These are phyloP conservation scores for Fusarium zealandicum DNA, from an alignment of 2,329 filamentous ascomycete genomes.

Conservation along the genomic window DNA sequence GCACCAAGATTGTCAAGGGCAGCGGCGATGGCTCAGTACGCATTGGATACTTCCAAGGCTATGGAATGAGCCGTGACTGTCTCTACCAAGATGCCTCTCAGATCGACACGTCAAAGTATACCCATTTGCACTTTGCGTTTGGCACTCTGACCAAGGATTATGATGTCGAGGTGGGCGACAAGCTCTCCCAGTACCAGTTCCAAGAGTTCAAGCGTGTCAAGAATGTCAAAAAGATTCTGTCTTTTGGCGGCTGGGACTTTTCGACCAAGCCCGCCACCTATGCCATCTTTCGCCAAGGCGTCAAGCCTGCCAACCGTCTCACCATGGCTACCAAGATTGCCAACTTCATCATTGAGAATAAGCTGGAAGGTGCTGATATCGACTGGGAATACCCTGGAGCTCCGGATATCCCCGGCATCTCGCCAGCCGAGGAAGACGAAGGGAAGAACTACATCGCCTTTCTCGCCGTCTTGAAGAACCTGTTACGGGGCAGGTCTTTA, in stretches of 20 bases:
- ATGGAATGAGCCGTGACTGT: conserved; percentile 13
- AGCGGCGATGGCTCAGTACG: background rate
- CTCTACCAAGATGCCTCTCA: conserved; percentile 36
- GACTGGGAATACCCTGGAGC: conserved; percentile 52
- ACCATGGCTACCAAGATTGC: conserved; percentile 45
- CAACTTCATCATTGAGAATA: conserved; percentile 47
- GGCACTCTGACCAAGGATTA: no score
- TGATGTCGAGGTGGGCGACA: no score
- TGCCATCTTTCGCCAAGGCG: conserved; percentile 18
- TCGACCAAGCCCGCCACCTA: conserved; percentile 19
- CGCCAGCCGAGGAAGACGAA: conserved; percentile 10
- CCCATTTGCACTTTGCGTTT: conserved; percentile 40
- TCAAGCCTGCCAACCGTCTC: conserved; percentile 42
- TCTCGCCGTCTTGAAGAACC: no score
- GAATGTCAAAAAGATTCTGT: conserved; percentile 33
- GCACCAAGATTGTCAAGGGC: conserved; percentile 38
- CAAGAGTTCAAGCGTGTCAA: conserved; percentile 37
- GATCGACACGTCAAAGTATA: conserved; percentile 23
- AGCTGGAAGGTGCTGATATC: conserved; percentile 49
- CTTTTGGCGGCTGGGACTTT: conserved; percentile 41
- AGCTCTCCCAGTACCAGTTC: conserved; percentile 38
- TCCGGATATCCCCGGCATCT: conserved; percentile 24
- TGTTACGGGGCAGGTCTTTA: no score
- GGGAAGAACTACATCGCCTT: no score
- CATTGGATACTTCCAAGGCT: conserved; percentile 13